Conservation (phyloP, 345 rosid species). For the Cochlearia excelsa region DNA sequence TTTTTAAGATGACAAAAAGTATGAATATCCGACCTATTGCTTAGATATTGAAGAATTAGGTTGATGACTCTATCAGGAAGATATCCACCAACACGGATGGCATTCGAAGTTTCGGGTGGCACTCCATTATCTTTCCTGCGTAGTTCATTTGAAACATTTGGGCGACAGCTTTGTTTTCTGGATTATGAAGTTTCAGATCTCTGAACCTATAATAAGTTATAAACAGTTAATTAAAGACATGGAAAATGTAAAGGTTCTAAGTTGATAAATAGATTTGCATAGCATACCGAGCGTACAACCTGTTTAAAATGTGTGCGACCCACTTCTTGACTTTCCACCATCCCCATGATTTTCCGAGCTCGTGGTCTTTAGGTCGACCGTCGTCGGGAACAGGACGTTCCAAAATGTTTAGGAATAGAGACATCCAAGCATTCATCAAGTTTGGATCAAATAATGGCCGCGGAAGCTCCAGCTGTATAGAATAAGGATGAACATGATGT, state of each 20-base stretch:
- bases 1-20: no score
- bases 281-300: constrained; percentile 74
- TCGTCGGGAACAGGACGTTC: no score
- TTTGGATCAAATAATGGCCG: constrained; percentile 78
- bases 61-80: constrained; percentile 97
- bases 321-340: constrained; percentile 99
- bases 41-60: no score
- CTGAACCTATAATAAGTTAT: constrained; percentile 62
- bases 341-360: constrained; percentile 94
- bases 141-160: no score
- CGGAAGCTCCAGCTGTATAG: no score
- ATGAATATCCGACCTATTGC: no score
- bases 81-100: no score
- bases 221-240: constrained; percentile 6
- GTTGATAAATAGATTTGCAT: not conserved
- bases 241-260: constrained; percentile 6
- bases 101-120: constrained; percentile 85
- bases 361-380: constrained; percentile 87
- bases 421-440: constrained; percentile 94
- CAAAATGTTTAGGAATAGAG: no score
- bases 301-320: constrained; percentile 95
- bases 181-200: constrained; percentile 87
- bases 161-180: constrained; percentile 81
- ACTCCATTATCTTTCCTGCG: constrained; percentile 89
- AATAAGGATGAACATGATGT: no score